These are phyloP conservation scores for Umbelopsis vinacea DNA, from an alignment of 192 early-diverging fungal species.

Conservation along the genomic window DNA sequence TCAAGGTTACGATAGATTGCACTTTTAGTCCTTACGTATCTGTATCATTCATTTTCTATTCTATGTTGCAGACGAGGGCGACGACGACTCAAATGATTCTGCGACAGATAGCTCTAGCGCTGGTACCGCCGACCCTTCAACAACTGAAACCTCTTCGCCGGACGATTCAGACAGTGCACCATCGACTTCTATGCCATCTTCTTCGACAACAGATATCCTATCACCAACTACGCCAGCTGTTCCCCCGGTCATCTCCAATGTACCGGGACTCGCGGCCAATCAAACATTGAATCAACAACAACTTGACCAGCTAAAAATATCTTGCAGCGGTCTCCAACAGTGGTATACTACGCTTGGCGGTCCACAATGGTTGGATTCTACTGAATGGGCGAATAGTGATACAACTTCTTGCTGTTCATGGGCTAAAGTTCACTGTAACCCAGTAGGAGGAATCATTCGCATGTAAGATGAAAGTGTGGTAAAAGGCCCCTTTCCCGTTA, in stretches of 20 bases:
- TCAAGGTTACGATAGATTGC: too few relatives aligned
- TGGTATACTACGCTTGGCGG: slow-evolving; percentile 31
- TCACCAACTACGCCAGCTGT: background rate
- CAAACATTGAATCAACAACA: slow-evolving; percentile 19
- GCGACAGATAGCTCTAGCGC: background rate
- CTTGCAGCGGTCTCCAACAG: slow-evolving; percentile 30
- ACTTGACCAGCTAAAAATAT: slow-evolving; percentile 9
- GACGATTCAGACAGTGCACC: background rate
- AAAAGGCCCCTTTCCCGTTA: background rate
- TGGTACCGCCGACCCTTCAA: background rate
- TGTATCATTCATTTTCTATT: too few relatives aligned
- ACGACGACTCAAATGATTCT: background rate
- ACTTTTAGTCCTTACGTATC: too few relatives aligned
- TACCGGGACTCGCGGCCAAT: slow-evolving; percentile 20
- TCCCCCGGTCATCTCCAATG: slow-evolving; percentile 1
- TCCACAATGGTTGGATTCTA: slow-evolving; percentile 30
- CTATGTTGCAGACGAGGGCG: background rate
- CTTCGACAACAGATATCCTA: too few relatives aligned
- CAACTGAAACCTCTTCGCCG: background rate
- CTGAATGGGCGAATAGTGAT: slow-evolving; percentile 32
- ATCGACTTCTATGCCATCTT: background rate
- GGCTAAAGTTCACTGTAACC: slow-evolving; percentile 33
- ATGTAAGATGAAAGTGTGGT: slow-evolving; percentile 30
- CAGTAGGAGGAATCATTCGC: slow-evolving; percentile 29
- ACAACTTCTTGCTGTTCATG: slow-evolving; percentile 41